phyloP scores from a whole-genome alignment of 2,329 filamentous ascomycete genomes.

The Chaetomium globosum region DNA sequence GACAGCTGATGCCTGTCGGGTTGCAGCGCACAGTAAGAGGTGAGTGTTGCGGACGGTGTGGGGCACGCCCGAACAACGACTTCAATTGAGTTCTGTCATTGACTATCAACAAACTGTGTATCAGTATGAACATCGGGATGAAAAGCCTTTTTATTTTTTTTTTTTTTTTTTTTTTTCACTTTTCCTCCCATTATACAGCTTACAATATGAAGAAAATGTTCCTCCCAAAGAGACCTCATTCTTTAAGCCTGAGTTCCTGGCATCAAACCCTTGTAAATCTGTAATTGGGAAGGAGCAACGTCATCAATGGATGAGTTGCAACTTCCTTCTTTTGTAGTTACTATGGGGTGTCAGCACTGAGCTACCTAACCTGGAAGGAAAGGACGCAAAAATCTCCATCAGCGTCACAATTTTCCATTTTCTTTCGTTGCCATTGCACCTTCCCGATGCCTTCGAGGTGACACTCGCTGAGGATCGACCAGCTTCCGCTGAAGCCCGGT shows the following conservation, averaged over 20 bases:
- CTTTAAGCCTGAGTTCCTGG: not conserved
- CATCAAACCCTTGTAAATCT: not conserved
- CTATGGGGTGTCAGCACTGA: not conserved
- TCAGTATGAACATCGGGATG: not conserved
- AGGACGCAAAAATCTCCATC: not conserved
- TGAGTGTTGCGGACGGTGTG: not conserved
- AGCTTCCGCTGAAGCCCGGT: not conserved
- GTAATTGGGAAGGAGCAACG: not conserved
- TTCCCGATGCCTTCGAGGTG: not conserved
- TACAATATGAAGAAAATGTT: not conserved
- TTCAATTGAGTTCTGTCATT: too few species aligned
- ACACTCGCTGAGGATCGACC: not conserved
- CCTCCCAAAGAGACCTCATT: not conserved
- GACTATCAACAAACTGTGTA: not conserved
- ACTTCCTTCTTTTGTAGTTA: not conserved
- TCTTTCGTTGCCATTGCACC: not conserved
- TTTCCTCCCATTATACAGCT: not conserved
- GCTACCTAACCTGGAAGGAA: not conserved
- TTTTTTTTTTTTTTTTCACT: not conserved
- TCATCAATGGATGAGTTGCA: not conserved
- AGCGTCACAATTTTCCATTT: not conserved
- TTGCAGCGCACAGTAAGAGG: slow-evolving; percentile 24
- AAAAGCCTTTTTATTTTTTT: not conserved
- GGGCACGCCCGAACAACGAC: not conserved
- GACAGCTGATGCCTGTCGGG: slow-evolving; percentile 19